Conservation (phyloP, 371 early-diverging fungal genomes). For the Rhizopus sp. region DNA sequence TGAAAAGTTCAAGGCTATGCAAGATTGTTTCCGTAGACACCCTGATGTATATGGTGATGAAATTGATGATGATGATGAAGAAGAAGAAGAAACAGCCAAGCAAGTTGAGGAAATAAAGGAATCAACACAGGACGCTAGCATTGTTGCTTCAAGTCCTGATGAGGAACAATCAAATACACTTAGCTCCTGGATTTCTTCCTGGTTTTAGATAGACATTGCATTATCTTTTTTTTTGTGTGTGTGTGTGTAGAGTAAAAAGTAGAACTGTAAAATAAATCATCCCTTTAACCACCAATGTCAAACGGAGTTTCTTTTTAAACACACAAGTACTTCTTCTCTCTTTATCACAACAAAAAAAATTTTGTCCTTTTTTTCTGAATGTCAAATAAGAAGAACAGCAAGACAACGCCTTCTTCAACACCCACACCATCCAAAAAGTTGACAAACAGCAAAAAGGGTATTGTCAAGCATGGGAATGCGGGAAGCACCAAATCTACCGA, state of each 20-base stretch:
- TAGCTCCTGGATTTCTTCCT: slow-evolving; percentile 8
- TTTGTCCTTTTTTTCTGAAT: slow-evolving; percentile 11
- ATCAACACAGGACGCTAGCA: neutral
- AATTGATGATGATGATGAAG: slow-evolving; percentile 60
- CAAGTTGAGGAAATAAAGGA: neutral
- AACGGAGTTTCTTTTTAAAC: slow-evolving; percentile 2
- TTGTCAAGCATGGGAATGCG: slow-evolving; percentile 46
- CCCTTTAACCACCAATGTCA: too few species aligned
- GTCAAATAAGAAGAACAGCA: slow-evolving; percentile 38
- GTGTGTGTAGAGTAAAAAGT: neutral
- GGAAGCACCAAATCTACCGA: slow-evolving; percentile 16
- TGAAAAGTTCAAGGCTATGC: slow-evolving; percentile 82
- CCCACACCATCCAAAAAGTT: slow-evolving; percentile 8
- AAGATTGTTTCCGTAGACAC: slow-evolving; percentile 80
- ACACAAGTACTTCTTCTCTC: neutral
- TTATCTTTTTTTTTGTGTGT: neutral
- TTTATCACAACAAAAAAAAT: neutral
- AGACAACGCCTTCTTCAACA: neutral
- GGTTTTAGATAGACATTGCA: slow-evolving; percentile 4
- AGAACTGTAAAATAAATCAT: slow-evolving; percentile 1
- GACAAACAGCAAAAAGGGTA: slow-evolving; percentile 17
- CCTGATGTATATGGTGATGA: slow-evolving; percentile 80
- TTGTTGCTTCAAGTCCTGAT: neutral
- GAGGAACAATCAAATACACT: slow-evolving; percentile 4
- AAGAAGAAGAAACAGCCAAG: slow-evolving; percentile 33